phyloP scores from a whole-genome alignment of 768 basidiomycete species.

The Amanita rubescens region DNA sequence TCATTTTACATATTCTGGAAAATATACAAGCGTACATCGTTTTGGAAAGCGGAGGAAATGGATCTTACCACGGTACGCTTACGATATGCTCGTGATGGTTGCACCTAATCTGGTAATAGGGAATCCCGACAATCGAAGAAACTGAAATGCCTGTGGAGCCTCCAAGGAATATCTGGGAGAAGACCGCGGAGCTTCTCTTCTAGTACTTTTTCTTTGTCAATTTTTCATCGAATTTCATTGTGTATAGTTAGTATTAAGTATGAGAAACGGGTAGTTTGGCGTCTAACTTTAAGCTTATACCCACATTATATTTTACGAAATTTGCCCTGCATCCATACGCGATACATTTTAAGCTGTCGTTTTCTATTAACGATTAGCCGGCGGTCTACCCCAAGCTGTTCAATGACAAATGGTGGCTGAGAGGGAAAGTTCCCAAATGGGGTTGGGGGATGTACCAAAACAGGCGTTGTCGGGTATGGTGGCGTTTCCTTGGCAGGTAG shows the following conservation, averaged over 20 bases:
- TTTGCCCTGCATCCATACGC: slow-evolving; percentile 91
- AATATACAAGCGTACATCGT: slow-evolving; percentile 28
- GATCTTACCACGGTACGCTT: slow-evolving; percentile 59
- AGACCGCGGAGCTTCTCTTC: slow-evolving; percentile 46
- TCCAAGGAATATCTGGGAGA: slow-evolving; percentile 43
- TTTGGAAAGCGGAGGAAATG: slow-evolving; percentile 58
- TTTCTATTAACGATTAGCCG: slow-evolving; percentile 91
- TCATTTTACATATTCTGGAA: slow-evolving; percentile 40
- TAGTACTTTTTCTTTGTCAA: slow-evolving; percentile 17
- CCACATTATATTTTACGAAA: slow-evolving; percentile 47
- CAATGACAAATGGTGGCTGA: slow-evolving; percentile 68
- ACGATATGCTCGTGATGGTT: background rate
- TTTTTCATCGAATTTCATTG: background rate
- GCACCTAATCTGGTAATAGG: slow-evolving; percentile 25
- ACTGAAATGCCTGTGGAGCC: slow-evolving; percentile 48
- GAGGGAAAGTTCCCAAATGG: slow-evolving; percentile 25
- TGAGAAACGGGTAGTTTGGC: too few relatives aligned
- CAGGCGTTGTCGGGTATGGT: background rate
- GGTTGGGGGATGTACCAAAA: slow-evolving; percentile 26
- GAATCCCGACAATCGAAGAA: slow-evolving; percentile 64
- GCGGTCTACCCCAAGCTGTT: slow-evolving; percentile 84
- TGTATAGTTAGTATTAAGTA: background rate
- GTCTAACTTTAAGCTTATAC: background rate
- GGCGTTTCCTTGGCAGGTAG: too few relatives aligned
- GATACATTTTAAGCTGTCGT: slow-evolving; percentile 93